A percentile compares a stretch with the other conserved stretches of the same genome.
Evolutionary conservation across 768 basidiomycete genomes (phyloP).

Genomic region (Panellus pusillus): DNA sequence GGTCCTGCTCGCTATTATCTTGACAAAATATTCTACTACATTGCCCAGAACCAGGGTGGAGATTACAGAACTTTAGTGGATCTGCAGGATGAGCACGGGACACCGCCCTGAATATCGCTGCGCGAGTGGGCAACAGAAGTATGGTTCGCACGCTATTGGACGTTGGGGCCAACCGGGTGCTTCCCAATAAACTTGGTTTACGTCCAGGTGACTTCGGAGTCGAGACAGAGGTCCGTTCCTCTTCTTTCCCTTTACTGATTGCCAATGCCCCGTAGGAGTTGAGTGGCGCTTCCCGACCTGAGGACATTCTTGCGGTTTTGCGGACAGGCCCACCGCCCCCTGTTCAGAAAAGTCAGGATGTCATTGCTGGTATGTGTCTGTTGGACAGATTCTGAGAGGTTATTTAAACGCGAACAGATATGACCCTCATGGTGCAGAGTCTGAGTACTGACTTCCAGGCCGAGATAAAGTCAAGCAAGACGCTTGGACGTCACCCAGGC

Average conservation of each 20-base stretch:
- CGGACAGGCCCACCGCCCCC: slow-evolving; percentile 75
- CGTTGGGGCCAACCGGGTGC: slow-evolving; percentile 86
- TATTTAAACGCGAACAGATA: slow-evolving; percentile 49
- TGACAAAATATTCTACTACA: slow-evolving; percentile 84
- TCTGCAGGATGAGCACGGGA: slow-evolving; percentile 95
- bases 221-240: slow-evolving; percentile 72
- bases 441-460: slow-evolving; percentile 76
- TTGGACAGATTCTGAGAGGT: neutral
- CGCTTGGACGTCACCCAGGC: slow-evolving; percentile 82
- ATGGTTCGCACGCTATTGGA: slow-evolving; percentile 86
- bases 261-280: slow-evolving; percentile 50
- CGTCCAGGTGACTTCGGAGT: slow-evolving; percentile 95
- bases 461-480: slow-evolving; percentile 86
- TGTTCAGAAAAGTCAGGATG: slow-evolving; percentile 85
- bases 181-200: slow-evolving; percentile 91
- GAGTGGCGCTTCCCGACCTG: slow-evolving; percentile 66
- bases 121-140: slow-evolving; percentile 86
- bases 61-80: slow-evolving; percentile 83
- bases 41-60: slow-evolving; percentile 74
- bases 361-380: slow-evolving; percentile 61
- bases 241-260: neutral
- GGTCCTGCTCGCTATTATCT: slow-evolving; percentile 87
- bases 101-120: slow-evolving; percentile 93
- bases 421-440: slow-evolving; percentile 80
- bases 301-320: slow-evolving; percentile 76